Conservation (phyloP, 352 stramenopile genomes). For the Phytophthora boehmeriae region DNA sequence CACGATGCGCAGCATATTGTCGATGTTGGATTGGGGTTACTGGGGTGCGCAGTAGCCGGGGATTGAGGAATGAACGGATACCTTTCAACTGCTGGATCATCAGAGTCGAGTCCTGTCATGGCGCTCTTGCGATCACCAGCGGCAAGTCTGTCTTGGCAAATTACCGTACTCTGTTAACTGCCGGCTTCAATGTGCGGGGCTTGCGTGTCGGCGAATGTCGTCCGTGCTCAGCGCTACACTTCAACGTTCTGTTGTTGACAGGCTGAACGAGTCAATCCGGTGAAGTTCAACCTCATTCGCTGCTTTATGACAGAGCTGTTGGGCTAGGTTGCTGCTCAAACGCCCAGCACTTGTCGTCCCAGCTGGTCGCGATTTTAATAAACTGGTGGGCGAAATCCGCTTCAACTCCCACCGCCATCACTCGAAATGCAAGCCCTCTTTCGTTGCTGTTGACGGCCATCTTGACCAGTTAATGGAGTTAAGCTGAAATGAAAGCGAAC, state of each 20-base stretch:
- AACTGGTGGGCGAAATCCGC: slow-evolving; percentile 2
- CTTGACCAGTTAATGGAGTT: not conserved
- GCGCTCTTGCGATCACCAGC: not conserved
- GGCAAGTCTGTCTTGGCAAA: too few species aligned
- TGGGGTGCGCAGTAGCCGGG: slow-evolving; percentile 25
- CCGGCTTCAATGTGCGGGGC: too few species aligned
- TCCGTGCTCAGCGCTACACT: not conserved
- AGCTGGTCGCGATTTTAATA: too few species aligned
- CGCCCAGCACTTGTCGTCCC: too few species aligned
- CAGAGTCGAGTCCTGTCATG: not conserved
- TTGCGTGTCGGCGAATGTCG: too few species aligned
- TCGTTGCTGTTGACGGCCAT: not conserved
- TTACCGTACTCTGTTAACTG: not conserved
- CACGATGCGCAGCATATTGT: slow-evolving; percentile 32
- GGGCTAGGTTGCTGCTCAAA: too few species aligned
- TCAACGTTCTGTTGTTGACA: not conserved
- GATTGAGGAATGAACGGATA: slow-evolving; percentile 27
- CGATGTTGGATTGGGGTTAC: slow-evolving; percentile 8
- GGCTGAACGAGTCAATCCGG: too few species aligned
- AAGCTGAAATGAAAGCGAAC: not conserved
- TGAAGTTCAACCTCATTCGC: slow-evolving; percentile 25
- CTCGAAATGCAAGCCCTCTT: slow-evolving; percentile 27
- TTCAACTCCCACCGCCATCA: slow-evolving; percentile 21
- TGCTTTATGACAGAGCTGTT: not conserved
- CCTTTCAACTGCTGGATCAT: slow-evolving; percentile 3